These are phyloP conservation scores for Aspergillus bertholletiae DNA, from an alignment of 495 filamentous ascomycete species.

Conservation along the genomic window DNA sequence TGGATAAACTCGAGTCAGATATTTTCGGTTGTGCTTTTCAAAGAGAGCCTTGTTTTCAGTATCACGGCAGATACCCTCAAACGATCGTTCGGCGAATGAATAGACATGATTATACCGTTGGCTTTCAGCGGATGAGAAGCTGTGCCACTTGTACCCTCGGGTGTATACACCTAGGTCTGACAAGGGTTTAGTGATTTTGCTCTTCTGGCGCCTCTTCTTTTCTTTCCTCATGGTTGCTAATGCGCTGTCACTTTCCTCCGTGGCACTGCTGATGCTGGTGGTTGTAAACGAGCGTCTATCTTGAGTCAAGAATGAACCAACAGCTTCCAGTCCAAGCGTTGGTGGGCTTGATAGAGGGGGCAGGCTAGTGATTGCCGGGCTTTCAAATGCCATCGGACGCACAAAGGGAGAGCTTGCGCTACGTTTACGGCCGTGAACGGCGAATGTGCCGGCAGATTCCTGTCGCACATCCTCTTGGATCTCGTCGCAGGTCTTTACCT, in stretches of 20 bases:
- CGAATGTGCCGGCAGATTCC: slow-evolving; percentile 32
- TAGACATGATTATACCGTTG: slow-evolving; percentile 88
- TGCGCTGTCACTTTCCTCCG: slow-evolving; percentile 61
- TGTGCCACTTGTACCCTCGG: slow-evolving; percentile 77
- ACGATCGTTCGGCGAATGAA: slow-evolving; percentile 84
- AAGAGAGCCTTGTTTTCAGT: slow-evolving; percentile 68
- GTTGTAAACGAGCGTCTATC: slow-evolving; percentile 52
- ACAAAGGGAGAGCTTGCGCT: slow-evolving; percentile 76
- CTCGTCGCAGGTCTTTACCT: slow-evolving; percentile 73
- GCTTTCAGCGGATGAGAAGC: slow-evolving; percentile 71
- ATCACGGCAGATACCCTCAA: slow-evolving; percentile 70
- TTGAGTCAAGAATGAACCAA: slow-evolving; percentile 41
- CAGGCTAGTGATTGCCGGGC: slow-evolving; percentile 44
- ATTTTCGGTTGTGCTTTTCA: slow-evolving; percentile 83
- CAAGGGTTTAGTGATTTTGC: slow-evolving; percentile 80
- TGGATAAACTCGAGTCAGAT: slow-evolving; percentile 93
- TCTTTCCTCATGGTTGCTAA: slow-evolving; percentile 40
- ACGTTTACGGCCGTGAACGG: slow-evolving; percentile 63
- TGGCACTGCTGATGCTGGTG: slow-evolving; percentile 55
- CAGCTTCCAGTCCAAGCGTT: slow-evolving; percentile 42
- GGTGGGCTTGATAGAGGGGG: slow-evolving; percentile 57
- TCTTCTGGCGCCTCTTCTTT: slow-evolving; percentile 61
- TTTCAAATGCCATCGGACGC: slow-evolving; percentile 55
- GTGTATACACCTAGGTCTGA: slow-evolving; percentile 88
- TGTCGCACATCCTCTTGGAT: slow-evolving; percentile 36